Evolutionary conservation across 2,329 filamentous ascomycete genomes (phyloP).

Genomic region (Penicillium carneum): DNA sequence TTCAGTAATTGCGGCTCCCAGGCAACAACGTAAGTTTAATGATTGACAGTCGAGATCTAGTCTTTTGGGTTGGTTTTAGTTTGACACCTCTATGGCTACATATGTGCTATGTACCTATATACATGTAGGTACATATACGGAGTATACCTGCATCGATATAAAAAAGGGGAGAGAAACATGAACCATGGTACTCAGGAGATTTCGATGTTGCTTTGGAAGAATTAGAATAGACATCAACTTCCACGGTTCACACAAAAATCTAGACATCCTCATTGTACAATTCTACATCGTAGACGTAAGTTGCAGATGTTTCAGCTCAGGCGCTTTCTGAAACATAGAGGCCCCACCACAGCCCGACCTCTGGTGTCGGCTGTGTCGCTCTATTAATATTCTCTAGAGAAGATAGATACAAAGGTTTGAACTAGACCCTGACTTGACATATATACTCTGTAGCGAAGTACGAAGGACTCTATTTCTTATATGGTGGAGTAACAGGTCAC

Average conservation of each 20-base stretch:
- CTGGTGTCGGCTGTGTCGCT: conserved; percentile 32
- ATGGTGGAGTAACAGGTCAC: conserved; percentile 20
- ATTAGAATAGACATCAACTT: not conserved
- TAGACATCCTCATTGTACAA: not conserved
- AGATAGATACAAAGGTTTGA: not conserved
- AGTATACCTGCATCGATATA: not conserved
- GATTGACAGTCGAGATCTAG: not conserved
- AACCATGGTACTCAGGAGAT: conserved; percentile 15
- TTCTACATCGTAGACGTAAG: not conserved
- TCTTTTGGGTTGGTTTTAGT: not conserved
- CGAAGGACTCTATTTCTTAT: conserved; percentile 5
- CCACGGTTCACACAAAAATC: not conserved
- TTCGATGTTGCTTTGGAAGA: conserved; percentile 1
- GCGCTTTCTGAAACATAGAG: conserved; percentile 39
- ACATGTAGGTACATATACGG: not conserved
- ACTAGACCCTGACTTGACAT: not conserved
- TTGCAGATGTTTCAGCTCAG: conserved; percentile 24
- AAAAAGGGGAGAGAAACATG: not conserved
- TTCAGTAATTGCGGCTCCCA: conserved; percentile 27
- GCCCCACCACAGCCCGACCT: conserved; percentile 33
- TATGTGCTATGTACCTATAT: not conserved
- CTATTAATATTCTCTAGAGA: conserved; percentile 34
- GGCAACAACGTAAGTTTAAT: conserved; percentile 25
- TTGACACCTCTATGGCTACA: no score
- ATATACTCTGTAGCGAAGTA: not conserved